These are phyloP conservation scores for Phytophthora pisi DNA, from an alignment of 352 stramenopile genomes.

Conservation along the genomic window DNA sequence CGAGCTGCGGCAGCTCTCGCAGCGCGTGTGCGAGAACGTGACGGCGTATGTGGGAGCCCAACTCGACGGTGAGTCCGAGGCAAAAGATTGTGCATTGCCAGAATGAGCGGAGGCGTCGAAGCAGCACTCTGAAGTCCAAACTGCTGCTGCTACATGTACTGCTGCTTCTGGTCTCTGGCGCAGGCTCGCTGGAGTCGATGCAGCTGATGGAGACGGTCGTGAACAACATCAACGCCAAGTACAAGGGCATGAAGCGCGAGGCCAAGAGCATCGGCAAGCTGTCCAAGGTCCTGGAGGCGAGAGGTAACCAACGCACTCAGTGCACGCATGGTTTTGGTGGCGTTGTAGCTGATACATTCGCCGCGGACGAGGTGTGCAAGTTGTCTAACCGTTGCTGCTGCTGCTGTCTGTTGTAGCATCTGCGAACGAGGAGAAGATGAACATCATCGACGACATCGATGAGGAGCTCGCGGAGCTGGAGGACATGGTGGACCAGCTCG, in stretches of 20 bases:
- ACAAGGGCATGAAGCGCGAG: constrained; percentile 64
- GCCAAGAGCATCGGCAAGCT: constrained; percentile 64
- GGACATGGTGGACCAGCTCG: constrained; percentile 88
- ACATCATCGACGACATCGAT: constrained; percentile 82
- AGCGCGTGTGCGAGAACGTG: constrained; percentile 73
- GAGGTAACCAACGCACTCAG: constrained; percentile 43
- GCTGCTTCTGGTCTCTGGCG: neutral
- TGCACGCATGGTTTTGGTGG: neutral
- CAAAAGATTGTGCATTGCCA: neutral
- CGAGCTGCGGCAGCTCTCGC: constrained; percentile 63
- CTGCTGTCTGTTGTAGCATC: constrained; percentile 31
- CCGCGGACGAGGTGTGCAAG: neutral
- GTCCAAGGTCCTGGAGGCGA: constrained; percentile 67
- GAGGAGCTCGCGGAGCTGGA: constrained; percentile 86
- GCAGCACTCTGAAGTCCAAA: neutral
- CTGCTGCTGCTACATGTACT: neutral
- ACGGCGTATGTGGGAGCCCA: constrained; percentile 70
- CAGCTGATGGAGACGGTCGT: constrained; percentile 71
- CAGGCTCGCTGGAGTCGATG: constrained; percentile 81
- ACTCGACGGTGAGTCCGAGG: constrained; percentile 50
- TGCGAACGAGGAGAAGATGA: constrained; percentile 76
- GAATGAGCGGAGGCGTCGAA: neutral
- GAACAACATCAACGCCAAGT: constrained; percentile 65
- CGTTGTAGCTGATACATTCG: neutral
- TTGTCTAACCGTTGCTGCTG: neutral